Evolutionary conservation across 2,329 filamentous ascomycete genomes (phyloP).

Genomic region (Aphanocladium album): DNA sequence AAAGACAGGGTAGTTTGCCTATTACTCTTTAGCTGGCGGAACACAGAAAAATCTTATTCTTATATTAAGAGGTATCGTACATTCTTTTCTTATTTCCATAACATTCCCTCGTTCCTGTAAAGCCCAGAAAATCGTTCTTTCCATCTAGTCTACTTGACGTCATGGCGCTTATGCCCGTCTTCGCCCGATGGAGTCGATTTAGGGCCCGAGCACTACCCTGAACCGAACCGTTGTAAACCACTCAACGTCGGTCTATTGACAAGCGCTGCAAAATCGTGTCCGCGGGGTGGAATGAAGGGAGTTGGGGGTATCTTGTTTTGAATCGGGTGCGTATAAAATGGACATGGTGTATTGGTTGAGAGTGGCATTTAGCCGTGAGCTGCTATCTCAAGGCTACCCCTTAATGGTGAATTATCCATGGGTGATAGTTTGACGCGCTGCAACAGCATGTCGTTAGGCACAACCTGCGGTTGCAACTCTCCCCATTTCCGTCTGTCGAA

Average conservation of each 20-base stretch:
- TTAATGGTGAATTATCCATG: not conserved
- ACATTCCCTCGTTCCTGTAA: not conserved
- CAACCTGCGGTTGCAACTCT: constrained; percentile 22
- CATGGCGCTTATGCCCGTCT: constrained; percentile 4
- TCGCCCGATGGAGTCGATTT: not conserved
- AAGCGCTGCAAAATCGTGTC: not conserved
- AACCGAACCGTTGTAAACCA: not conserved
- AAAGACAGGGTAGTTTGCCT: not conserved
- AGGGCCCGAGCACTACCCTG: not conserved
- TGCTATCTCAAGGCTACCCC: not conserved
- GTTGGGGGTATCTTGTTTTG: not conserved
- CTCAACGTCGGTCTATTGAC: not conserved
- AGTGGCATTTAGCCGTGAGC: not conserved
- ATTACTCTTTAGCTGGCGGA: not conserved
- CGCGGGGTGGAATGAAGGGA: not conserved
- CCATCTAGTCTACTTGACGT: not conserved
- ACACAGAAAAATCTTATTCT: not conserved
- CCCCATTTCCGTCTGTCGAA: constrained; percentile 17
- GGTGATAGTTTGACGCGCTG: not conserved
- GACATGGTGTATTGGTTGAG: not conserved
- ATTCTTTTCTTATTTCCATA: not conserved
- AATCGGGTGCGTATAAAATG: not conserved
- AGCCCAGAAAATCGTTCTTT: not conserved
- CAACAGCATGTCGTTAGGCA: constrained; percentile 13
- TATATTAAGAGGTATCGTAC: not conserved